Base-by-base conservation (phyloP, 768 basidiomycete species). In the Hericium alpestre region DNA sequence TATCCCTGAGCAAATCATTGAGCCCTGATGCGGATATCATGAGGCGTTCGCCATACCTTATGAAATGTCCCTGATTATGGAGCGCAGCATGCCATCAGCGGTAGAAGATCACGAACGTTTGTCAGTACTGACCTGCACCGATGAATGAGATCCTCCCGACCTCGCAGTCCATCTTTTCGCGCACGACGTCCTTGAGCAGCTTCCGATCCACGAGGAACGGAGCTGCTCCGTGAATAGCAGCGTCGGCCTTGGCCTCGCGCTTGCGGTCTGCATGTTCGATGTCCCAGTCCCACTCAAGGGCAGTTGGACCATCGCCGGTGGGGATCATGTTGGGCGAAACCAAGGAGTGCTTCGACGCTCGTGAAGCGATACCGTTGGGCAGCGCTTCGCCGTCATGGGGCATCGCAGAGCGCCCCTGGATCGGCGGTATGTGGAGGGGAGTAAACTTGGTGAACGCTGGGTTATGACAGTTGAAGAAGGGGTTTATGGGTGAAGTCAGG, bases 161-260 rank as follows among this genome's bases (percentile, higher is more conserved):
- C 22, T 84, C 80, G 13, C 75, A 69, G 20, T 72, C 76, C 71
- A 84, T 79, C 62, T 82, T 84, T 65, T 90, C 86, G 50, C 81
- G 75, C 8, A 92, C 83, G 46, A 92, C 82, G 61, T 90, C 87
- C 69, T 82, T 86, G 59, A 93, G 73, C 20, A 89, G 74, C 55
- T 77, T 76, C 56, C 90, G 72, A 69, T 92, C 90, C 23, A 92
- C 83, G 55, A 81, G 81, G 64, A 92, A 90, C 22, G 86, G 86
- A 5, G 75, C 77, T 10, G 77, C 73, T 38, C 78, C 79, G 63
- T 88, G 85, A 18, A 82, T 62, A 3, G 77, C 78, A 13, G 78
- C 77, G 60, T 89, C 87, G 2, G 79, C 80, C 62, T 76, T 78
- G 2, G 78, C 76, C 68, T 90, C 88, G 38, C 70, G 76, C 63